These are phyloP conservation scores for Globisporangium nodosum DNA, from an alignment of 352 stramenopile genomes.

Conservation along the genomic window DNA sequence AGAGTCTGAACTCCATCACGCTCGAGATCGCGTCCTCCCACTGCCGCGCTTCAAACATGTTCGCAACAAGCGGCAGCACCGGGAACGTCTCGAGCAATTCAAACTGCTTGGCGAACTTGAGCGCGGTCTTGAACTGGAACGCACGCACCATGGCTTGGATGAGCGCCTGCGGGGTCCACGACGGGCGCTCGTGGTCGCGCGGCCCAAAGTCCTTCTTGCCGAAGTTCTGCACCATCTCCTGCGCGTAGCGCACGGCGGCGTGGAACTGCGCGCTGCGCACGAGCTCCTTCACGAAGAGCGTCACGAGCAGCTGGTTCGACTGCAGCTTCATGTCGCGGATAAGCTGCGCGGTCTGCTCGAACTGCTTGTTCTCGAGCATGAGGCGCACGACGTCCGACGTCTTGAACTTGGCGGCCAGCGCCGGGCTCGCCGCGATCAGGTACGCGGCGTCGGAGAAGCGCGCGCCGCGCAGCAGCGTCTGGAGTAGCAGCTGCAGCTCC, in stretches of 20 bases:
- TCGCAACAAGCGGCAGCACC: slow-evolving; percentile 45
- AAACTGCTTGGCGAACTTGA: slow-evolving; percentile 83
- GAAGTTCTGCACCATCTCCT: slow-evolving; percentile 79
- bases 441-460: slow-evolving; percentile 63
- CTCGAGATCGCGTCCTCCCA: slow-evolving; percentile 73
- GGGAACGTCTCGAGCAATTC: slow-evolving; percentile 68
- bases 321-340: slow-evolving; percentile 74
- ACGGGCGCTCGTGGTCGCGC: slow-evolving; percentile 24
- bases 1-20: slow-evolving; percentile 70
- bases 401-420: slow-evolving; percentile 65
- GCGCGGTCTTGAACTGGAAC: slow-evolving; percentile 58
- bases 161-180: slow-evolving; percentile 74
- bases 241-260: slow-evolving; percentile 59
- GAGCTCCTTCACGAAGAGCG: slow-evolving; percentile 77
- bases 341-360: slow-evolving; percentile 60
- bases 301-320: slow-evolving; percentile 69
- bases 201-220: slow-evolving; percentile 32
- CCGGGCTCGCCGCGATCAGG: slow-evolving; percentile 45
- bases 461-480: slow-evolving; percentile 38
- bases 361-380: slow-evolving; percentile 54
- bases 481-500: slow-evolving; percentile 48
- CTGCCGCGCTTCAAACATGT: slow-evolving; percentile 58
- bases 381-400: slow-evolving; percentile 73
- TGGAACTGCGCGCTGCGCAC: slow-evolving; percentile 63
- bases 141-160: slow-evolving; percentile 83